Evolutionary conservation across 441 rosid species (phyloP).

Genomic region (Cnidoscolus chayamansa): DNA sequence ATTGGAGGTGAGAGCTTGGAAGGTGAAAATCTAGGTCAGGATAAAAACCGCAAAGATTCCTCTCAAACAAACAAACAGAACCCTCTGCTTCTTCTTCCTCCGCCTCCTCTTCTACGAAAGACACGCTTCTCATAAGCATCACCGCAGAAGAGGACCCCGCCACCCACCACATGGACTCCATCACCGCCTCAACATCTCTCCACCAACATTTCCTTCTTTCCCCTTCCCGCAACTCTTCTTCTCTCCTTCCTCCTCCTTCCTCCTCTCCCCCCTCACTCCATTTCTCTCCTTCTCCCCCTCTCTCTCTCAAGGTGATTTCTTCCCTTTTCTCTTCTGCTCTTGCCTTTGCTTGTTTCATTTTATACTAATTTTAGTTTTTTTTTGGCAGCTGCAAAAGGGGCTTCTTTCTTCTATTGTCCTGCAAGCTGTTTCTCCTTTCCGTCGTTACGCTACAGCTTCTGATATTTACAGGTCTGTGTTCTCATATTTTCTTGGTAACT

Average conservation of each 20-base stretch:
- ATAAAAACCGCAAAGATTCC: no score
- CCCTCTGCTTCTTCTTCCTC: no score
- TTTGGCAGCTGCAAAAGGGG: slow-evolving; percentile 38
- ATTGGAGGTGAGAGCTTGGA: no score
- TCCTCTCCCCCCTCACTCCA: neutral
- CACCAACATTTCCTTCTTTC: slow-evolving; percentile 31
- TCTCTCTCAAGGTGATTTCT: slow-evolving; percentile 39
- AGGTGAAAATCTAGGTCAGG: no score
- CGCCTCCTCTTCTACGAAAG: no score
- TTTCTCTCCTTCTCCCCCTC: slow-evolving; percentile 20
- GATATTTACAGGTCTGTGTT: slow-evolving; percentile 43
- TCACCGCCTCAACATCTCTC: neutral
- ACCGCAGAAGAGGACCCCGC: no score
- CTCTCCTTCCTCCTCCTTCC: slow-evolving; percentile 23
- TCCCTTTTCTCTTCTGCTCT: neutral
- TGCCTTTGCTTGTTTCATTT: neutral
- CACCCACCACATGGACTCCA: no score
- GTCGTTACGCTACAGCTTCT: slow-evolving; percentile 41
- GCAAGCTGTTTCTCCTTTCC: slow-evolving; percentile 37
- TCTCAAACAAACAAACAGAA: no score
- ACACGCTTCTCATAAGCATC: no score
- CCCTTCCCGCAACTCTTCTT: slow-evolving; percentile 35
- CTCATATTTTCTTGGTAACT: neutral
- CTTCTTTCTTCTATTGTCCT: slow-evolving; percentile 21
- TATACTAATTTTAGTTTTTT: neutral